Percentiles rank a stretch among this genome's conserved stretches.
phyloP scores from a whole-genome alignment of 768 basidiomycete genomes.

The Suillus decipiens region DNA sequence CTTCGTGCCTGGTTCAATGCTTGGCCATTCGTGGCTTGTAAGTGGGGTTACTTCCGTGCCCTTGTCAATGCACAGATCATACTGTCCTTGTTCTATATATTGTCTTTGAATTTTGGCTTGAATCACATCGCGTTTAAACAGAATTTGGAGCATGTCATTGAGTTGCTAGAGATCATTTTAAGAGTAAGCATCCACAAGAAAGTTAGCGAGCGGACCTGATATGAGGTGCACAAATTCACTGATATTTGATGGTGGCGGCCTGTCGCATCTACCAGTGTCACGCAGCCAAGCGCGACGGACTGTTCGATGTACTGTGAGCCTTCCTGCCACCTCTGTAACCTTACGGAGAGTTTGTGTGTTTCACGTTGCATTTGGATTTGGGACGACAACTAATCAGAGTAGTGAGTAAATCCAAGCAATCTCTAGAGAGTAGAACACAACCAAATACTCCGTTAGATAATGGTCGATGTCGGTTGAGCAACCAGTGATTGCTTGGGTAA shows the following conservation, averaged over 20 bases:
- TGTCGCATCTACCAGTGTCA: constrained; percentile 1
- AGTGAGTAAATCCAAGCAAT: background rate
- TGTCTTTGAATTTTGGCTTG: constrained; percentile 18
- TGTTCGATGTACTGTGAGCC: background rate
- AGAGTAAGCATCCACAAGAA: background rate
- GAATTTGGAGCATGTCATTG: constrained; percentile 19
- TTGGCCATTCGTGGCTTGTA: constrained; percentile 25
- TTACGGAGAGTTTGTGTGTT: background rate
- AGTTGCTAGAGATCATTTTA: constrained; percentile 21
- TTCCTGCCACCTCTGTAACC: background rate
- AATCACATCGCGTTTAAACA: constrained; percentile 18
- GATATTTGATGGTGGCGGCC: constrained; percentile 22
- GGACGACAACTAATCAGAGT: background rate
- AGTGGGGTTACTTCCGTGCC: constrained; percentile 25
- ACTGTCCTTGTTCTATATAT: constrained; percentile 26
- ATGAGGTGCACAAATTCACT: constrained; percentile 28
- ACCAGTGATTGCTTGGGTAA: background rate
- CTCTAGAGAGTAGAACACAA: background rate
- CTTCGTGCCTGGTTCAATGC: constrained; percentile 27
- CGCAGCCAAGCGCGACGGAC: background rate
- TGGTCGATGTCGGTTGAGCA: background rate
- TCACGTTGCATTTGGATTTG: background rate
- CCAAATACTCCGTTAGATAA: background rate
- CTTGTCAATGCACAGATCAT: constrained; percentile 28
- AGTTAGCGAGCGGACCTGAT: constrained; percentile 16